Evolutionary conservation across 768 basidiomycete species (phyloP), one percentile per base, ranked within the genome.

Genomic region (Tubosaeta brunneosetosa): DNA sequence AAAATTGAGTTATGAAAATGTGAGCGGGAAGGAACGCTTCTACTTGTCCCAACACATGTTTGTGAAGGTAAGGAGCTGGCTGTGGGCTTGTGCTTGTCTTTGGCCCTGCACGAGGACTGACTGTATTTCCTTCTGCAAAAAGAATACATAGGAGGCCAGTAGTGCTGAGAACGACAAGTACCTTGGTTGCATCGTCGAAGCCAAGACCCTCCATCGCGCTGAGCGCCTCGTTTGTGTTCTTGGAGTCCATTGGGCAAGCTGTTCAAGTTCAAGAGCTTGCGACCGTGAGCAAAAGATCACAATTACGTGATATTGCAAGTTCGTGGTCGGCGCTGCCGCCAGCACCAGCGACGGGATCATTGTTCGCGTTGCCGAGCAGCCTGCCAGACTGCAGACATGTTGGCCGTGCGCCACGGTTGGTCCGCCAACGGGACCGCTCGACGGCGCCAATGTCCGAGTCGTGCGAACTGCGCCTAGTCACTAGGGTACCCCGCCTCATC

Each of bases 41-140:
- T 56, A 94, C 91, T 94, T 92, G 75, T 93, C 88, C 91, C 92
- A 94, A 68, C 92, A 94, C 72, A 84, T 83, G 62, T 80, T 79
- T 16, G 93, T 94, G 58, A 94, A 78, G 46, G 75, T 80, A 56
- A 92, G 91, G 40, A 94, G 84, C 27, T 80, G 74, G 25, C 80
- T 73, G 60, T 91, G 76, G 41, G 88, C 86, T 71, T 89, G 86
- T 2, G 84, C 82, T 66, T 94, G 91, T 73, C 93, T 84, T 55
- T 80, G 81, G 59, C 93, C 85, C 53, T 80, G 81, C 62, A 91
- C 88, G 52, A 95, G 71, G 72, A 93, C 94, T 16, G 72, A 67
- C 29, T 81, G 71, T 40, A 97, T 81, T 68, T 97, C 94, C 74
- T 86, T 89, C 93, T 95, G 66, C 13, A 52, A 41, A 31, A 22